Evolutionary conservation across 2,329 filamentous ascomycete species (phyloP), one percentile per base, ranked within the genome.

Genomic region (Curvularia verruculosa): DNA sequence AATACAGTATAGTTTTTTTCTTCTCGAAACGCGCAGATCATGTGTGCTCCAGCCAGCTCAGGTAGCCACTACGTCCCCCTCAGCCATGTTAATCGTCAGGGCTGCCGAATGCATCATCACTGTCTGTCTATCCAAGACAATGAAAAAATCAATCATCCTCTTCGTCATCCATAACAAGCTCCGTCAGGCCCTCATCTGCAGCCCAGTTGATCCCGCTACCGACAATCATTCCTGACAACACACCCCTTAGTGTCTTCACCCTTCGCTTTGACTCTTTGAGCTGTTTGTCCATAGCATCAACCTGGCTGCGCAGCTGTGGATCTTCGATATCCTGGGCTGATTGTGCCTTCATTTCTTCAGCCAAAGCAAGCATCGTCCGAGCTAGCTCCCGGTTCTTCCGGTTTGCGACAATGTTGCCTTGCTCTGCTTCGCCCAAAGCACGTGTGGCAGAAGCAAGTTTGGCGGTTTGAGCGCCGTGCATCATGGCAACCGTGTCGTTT

Each of bases 171-270:
- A 96, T 80, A 24, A 96, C 91, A 59, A 94, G 81, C 49, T 86
- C 84, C 56, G 85, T 82, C 59, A 96, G 78, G 57, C 81, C 82
- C 49, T 87, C 83, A 75, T 96, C 87, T 39, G 84, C 80, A 12
- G 86, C 87, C 92, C 92, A 96, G 70, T 96, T 87, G 52, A 95
- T 81, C 45, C 92, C 92, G 74, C 91, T 96, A 3, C 90, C 91
- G 5, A 87, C 90, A 45, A 96, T 84, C 53, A 92, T 83, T 18
- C 89, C 91, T 68, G 89, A 90, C n/a, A 89, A 83, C 40, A 92
- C 85, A 23, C 86, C 89, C 78, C 94, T 95, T 75, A 94, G 85
- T 19, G 89, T 86, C 68, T 86, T 86, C 87, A 88, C 91, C 68
- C 84, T 84, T 63, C 87, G 85, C 59, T 85, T 85, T 71, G 86